phyloP scores from a whole-genome alignment of 148 eudicot genomes.

The Rhododendron ferrugineum region DNA sequence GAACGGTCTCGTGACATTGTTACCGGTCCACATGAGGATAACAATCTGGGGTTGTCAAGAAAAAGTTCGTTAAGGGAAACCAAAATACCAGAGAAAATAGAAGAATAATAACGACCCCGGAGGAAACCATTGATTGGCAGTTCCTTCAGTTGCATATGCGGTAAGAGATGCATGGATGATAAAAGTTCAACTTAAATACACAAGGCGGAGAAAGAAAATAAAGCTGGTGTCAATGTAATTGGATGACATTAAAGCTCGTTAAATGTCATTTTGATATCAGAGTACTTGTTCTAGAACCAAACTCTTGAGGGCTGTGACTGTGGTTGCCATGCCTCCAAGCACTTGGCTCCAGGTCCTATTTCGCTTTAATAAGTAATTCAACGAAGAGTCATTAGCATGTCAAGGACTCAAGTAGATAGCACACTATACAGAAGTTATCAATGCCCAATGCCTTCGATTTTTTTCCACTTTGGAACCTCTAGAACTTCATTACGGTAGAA shows the following conservation, averaged over 20 bases:
- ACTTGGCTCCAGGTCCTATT: background rate
- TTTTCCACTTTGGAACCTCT: background rate
- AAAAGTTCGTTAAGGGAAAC: background rate
- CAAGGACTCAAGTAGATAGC: background rate
- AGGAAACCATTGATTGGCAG: background rate
- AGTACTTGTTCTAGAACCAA: background rate
- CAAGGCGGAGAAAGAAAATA: background rate
- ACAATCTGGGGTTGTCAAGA: constrained; percentile 33
- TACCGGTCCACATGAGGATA: constrained; percentile 58
- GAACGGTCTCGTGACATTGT: constrained; percentile 61
- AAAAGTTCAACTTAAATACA: background rate
- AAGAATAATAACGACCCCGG: background rate
- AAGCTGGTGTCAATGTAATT: background rate
- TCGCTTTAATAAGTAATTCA: background rate
- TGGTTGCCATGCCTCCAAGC: background rate
- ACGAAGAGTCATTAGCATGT: background rate
- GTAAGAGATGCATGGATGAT: too few species aligned
- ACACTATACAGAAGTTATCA: background rate
- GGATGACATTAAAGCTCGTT: background rate
- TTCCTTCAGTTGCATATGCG: background rate
- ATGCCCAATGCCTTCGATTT: background rate
- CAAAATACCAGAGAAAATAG: background rate
- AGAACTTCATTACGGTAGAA: background rate
- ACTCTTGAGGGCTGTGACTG: background rate
- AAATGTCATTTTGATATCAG: background rate